Base-by-base conservation (phyloP, 139 green algal genomes). In the Pleodorina starrii region DNA sequence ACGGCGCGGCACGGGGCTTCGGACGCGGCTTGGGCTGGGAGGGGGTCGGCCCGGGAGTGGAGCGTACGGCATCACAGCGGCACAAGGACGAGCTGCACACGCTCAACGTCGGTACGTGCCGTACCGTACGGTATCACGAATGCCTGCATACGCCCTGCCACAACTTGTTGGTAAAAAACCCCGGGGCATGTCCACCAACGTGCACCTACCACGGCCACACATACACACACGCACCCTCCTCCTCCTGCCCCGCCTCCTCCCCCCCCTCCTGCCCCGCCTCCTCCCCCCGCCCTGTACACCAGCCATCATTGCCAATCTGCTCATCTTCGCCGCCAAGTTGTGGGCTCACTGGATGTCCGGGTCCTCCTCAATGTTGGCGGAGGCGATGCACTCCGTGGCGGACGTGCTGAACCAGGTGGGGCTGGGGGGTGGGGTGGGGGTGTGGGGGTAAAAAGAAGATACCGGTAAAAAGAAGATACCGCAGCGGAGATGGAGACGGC, bases 401-500 rank as follows among this genome's bases (percentile, higher is more conserved):
- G 97, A 99, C 84, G 93, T 97, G 29, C 88, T 93, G 43, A 99
- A 99, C 85, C 97, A 99, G 94, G 90, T 96, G 51, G 54, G 87
- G 32, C 29, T 43, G 43, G 25, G 66, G 7, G 16, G 23, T 50
- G 42, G 44, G 16, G 72, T 29, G 72, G 38, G 40, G 72, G 66
- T 38, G 10, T 44, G 32, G 35, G 38, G 16, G 5, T n/a, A n/a
- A n/a, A n/a, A n/a, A n/a, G n/a, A n/a, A n/a, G n/a, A n/a, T n/a
- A n/a, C n/a, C n/a, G n/a, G n/a, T n/a, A n/a, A n/a, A n/a, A n/a
- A n/a, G n/a, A n/a, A n/a, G n/a, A n/a, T n/a, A n/a, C n/a, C n/a
- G n/a, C n/a, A n/a, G n/a, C n/a, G n/a, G n/a, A n/a, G n/a, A n/a
- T n/a, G n/a, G n/a, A n/a, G n/a, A n/a, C n/a, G n/a, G n/a, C 21